These are phyloP conservation scores for Tolypocladium inflatum DNA, from an alignment of 2,329 filamentous ascomycete species.

Conservation along the genomic window DNA sequence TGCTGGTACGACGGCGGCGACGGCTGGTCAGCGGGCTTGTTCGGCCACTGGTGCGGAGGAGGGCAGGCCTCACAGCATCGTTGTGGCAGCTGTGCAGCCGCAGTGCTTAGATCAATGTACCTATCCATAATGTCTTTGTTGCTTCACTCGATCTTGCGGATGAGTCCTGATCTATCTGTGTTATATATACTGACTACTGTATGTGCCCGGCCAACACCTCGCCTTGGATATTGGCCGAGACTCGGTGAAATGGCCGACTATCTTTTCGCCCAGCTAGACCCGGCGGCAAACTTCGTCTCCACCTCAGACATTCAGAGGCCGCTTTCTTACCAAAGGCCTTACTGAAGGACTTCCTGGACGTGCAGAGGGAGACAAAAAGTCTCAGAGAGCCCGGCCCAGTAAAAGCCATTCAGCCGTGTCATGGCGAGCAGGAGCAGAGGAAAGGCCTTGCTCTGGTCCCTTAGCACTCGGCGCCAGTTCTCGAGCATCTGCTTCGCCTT, in stretches of 20 bases:
- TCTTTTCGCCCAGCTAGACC: too few relatives aligned
- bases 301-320: too few relatives aligned
- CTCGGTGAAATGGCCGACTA: too few relatives aligned
- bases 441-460: constrained; percentile 6
- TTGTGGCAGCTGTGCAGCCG: too few relatives aligned
- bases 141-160: too few relatives aligned
- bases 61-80: neutral
- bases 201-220: neutral
- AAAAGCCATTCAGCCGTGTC: constrained; percentile 5
- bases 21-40: neutral
- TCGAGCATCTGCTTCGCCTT: constrained; percentile 7
- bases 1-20: neutral
- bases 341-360: neutral
- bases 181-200: too few relatives aligned
- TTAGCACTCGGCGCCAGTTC: constrained; percentile 5
- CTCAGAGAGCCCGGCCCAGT: constrained; percentile 6
- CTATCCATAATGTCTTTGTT: neutral
- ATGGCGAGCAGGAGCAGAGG: constrained; percentile 5
- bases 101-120: neutral
- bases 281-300: too few relatives aligned
- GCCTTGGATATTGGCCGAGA: too few relatives aligned
- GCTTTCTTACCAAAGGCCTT: neutral
- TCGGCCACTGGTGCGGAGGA: neutral
- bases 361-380: constrained; percentile 6
- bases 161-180: too few relatives aligned